Conservation (phyloP, 495 filamentous ascomycete species). For the Neurospora sublineolata region DNA sequence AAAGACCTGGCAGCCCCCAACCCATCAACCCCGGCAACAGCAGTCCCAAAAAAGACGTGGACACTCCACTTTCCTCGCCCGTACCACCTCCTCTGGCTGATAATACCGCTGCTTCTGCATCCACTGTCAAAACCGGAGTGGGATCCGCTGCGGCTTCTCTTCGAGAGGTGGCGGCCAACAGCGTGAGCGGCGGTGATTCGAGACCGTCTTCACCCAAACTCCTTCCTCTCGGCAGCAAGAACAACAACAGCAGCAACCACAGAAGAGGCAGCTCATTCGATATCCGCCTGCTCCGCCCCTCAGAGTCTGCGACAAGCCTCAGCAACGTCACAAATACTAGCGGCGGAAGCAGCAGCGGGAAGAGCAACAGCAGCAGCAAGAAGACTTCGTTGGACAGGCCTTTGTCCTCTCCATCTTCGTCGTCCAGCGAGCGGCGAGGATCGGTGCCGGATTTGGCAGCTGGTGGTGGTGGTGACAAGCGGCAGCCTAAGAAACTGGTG, state of each 20-base stretch:
- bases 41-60: not conserved
- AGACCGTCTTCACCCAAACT: not conserved
- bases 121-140: not conserved
- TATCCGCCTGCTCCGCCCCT: not conserved
- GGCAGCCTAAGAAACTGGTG: slow-evolving; percentile 17
- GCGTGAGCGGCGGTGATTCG: not conserved
- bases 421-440: not conserved
- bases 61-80: not conserved
- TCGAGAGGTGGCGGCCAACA: not conserved
- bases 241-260: not conserved
- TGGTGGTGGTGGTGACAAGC: slow-evolving; percentile 3
- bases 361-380: not conserved
- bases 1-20: not conserved
- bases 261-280: not conserved
- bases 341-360: not conserved
- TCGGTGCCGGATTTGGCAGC: not conserved
- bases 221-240: not conserved
- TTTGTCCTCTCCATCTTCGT: slow-evolving; percentile 1
- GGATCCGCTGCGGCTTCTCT: not conserved
- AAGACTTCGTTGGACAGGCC: slow-evolving; percentile 3
- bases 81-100: not conserved
- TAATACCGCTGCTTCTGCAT: not conserved
- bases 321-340: not conserved
- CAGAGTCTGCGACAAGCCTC: not conserved
- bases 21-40: not conserved